Percentiles rank a stretch among this genome's conserved stretches.
Conservation (phyloP, 768 basidiomycete genomes). For the Gloeostereum incarnatum region DNA sequence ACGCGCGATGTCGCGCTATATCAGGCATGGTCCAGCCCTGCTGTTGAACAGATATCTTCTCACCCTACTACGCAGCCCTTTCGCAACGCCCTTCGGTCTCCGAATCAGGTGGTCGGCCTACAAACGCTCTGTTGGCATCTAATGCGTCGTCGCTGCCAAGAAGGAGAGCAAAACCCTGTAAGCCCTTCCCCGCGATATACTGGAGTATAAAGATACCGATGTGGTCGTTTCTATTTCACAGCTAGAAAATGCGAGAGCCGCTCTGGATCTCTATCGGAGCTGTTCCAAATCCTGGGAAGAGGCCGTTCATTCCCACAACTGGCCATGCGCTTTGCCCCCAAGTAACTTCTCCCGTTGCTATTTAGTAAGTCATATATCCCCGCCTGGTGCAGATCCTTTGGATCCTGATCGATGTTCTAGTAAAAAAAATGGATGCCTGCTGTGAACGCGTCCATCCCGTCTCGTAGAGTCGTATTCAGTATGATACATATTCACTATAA, state of each 20-base stretch:
- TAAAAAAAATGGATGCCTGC: too few relatives aligned
- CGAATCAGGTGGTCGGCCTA: slow-evolving; percentile 62
- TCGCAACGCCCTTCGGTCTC: slow-evolving; percentile 56
- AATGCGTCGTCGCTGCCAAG: slow-evolving; percentile 71
- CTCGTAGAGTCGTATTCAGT: too few relatives aligned
- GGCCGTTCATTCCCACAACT: slow-evolving; percentile 47
- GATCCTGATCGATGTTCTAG: too few relatives aligned
- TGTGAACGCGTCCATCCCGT: too few relatives aligned
- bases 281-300: slow-evolving; percentile 59
- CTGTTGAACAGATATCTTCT: slow-evolving; percentile 3
- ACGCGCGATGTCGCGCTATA: slow-evolving; percentile 80
- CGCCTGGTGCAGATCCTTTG: background rate
- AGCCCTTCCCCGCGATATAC: slow-evolving; percentile 17
- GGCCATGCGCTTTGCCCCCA: slow-evolving; percentile 72
- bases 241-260: slow-evolving; percentile 70
- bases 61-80: slow-evolving; percentile 42
- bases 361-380: slow-evolving; percentile 12
- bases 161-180: slow-evolving; percentile 65
- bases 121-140: slow-evolving; percentile 78
- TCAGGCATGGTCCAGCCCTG: slow-evolving; percentile 23
- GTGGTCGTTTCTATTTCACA: slow-evolving; percentile 15
- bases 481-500: too few relatives aligned
- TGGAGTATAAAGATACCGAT: slow-evolving; percentile 6
- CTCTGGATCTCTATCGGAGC: slow-evolving; percentile 47
- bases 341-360: slow-evolving; percentile 76